Conservation (phyloP, 495 filamentous ascomycete genomes). For the Geoglossum glabrum region DNA sequence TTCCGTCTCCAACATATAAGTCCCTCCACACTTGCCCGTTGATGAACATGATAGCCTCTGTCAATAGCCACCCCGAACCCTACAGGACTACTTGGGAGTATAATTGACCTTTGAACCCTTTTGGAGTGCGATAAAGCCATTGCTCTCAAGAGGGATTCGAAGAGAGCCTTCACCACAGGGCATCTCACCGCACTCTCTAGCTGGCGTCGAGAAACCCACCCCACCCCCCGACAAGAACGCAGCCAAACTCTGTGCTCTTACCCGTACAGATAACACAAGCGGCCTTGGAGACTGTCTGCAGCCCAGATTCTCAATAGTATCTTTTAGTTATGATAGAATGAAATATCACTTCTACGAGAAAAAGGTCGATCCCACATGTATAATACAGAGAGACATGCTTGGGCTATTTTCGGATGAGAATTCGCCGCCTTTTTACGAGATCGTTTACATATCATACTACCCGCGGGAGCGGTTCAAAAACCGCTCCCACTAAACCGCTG, state of each 20-base stretch:
- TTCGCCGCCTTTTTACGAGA: too few relatives aligned
- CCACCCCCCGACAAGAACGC: not conserved
- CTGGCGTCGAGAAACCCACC: not conserved
- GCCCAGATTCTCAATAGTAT: not conserved
- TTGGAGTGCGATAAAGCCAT: not conserved
- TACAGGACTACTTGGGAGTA: not conserved
- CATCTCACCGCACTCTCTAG: not conserved
- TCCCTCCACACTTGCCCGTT: not conserved
- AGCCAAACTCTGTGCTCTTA: not conserved
- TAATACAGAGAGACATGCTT: not conserved
- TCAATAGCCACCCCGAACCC: not conserved
- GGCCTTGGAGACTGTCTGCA: not conserved
- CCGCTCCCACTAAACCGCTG: too few relatives aligned
- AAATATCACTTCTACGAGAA: not conserved
- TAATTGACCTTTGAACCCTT: not conserved
- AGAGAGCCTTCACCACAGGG: not conserved
- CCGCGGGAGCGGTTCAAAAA: too few relatives aligned
- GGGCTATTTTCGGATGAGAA: not conserved
- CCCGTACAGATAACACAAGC: not conserved
- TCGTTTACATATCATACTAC: too few relatives aligned
- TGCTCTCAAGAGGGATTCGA: not conserved
- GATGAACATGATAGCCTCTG: not conserved
- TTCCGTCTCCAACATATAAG: not conserved
- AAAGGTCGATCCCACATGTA: not conserved
- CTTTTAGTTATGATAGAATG: not conserved